Evolutionary conservation across 352 stramenopile species (phyloP).

Genomic region (Globisporangium spiculum): DNA sequence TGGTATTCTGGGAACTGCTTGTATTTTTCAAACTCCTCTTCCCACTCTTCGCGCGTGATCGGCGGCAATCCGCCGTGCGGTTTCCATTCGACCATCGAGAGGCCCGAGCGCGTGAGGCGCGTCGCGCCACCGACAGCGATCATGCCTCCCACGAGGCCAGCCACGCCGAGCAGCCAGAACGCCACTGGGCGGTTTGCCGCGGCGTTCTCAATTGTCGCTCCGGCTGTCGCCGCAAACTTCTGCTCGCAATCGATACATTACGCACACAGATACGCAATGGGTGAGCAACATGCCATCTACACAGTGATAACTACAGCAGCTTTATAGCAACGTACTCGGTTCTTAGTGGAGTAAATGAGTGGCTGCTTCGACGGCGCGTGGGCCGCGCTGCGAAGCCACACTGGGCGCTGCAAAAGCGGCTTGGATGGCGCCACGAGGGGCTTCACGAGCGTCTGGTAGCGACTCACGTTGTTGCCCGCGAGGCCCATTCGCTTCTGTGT

Average conservation of each 20-base stretch:
- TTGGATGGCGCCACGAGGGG: constrained; percentile 31
- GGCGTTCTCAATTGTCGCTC: constrained; percentile 78
- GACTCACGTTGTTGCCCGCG: constrained; percentile 22
- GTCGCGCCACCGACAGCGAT: constrained; percentile 97
- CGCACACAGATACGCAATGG: not conserved
- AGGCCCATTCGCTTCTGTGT: constrained; percentile 11
- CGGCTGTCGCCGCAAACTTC: constrained; percentile 44
- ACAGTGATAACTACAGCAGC: too few species aligned
- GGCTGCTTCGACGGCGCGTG: constrained; percentile 32
- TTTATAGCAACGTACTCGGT: constrained; percentile 38
- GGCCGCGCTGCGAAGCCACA: constrained; percentile 33
- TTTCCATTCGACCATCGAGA: constrained; percentile 98
- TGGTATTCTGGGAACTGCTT: constrained; percentile 98
- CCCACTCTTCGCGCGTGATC: constrained; percentile 91
- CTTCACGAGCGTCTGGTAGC: constrained; percentile 65
- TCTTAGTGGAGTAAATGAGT: constrained; percentile 69
- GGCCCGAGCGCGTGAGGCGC: constrained; percentile 94
- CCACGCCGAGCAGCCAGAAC: constrained; percentile 96
- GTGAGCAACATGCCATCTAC: not conserved
- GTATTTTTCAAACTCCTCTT: constrained; percentile 97
- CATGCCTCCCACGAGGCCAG: constrained; percentile 94
- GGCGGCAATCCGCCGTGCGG: constrained; percentile 92
- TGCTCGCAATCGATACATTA: constrained; percentile 25
- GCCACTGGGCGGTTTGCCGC: constrained; percentile 82
- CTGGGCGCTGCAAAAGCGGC: constrained; percentile 23